Base-by-base conservation (phyloP, 2,329 filamentous ascomycete species). In the Nannizziopsis arthrosporioides region DNA sequence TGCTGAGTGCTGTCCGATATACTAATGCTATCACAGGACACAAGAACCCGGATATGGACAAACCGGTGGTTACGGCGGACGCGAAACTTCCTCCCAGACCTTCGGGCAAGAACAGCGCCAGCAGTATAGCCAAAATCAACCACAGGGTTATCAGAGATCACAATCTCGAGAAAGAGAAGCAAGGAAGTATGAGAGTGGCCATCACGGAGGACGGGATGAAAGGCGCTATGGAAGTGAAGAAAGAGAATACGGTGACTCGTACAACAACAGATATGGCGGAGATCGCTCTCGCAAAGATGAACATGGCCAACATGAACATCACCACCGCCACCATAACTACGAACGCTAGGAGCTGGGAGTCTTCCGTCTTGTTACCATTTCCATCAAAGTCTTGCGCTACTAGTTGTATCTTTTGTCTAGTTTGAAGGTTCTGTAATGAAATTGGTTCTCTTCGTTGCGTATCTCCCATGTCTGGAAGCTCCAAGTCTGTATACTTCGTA, bases 161-260 rank as follows among this genome's bases (percentile, higher is more conserved):
- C 39, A 31, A 42, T 48, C 47, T 27, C 50, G 45, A n/a, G 49
- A 49, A 37, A 34, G 49, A 32, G 42, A 53, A 15, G 36, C 43
- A 10, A 47, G 49, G 14, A 48, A 50, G n/a, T 52, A 55, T 38
- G 35, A 47, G 32, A 47, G 49, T 30, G 45, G 49, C 11, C 34
- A 40, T 15, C 39, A 53, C 43, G 51, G 44, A 17, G 42, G 55
- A 40, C 55, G 35, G 5, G 53, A 57, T n/a, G 47, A 51, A 9
- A 49, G 53, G 14, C 54, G 53, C 15, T 52, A 53, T 44, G 56
- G 55, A 14, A 57, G 57, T 45, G 51, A 45, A 14, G 57, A 62
- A 39, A 48, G 54, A 42, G 53, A 48, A 27, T 51, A 55, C 11
- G 18, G 45, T 32, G 17, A 40, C 1, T 38, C 40, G 15, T 48